Evolutionary conservation across 371 early-diverging fungal species (phyloP).

Genomic region (Mucor saturninus): DNA sequence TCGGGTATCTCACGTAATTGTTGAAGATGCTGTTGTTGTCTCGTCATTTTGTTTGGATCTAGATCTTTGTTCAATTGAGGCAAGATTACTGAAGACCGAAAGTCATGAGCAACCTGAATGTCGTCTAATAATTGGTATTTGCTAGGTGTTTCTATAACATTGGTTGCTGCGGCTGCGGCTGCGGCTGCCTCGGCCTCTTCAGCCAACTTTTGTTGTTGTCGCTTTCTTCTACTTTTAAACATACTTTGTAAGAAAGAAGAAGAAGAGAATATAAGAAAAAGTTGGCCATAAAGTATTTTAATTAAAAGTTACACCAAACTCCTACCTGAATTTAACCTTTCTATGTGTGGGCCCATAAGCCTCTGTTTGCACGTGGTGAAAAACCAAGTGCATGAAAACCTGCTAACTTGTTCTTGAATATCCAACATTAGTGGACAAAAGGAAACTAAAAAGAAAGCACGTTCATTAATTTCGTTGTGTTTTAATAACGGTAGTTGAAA

Average conservation of each 20-base stretch:
- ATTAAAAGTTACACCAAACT: too few species aligned
- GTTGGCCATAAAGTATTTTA: too few species aligned
- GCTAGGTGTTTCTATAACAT: background rate
- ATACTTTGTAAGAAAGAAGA: background rate
- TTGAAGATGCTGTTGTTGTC: conserved; percentile 22
- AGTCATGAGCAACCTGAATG: conserved; percentile 42
- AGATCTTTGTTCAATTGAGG: conserved; percentile 37
- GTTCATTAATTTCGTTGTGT: too few species aligned
- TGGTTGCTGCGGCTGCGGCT: background rate
- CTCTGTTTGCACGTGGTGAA: too few species aligned
- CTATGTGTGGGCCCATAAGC: too few species aligned
- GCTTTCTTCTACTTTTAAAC: conserved; percentile 18
- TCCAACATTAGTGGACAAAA: too few species aligned
- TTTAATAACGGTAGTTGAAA: too few species aligned
- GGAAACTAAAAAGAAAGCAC: too few species aligned
- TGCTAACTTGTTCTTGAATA: too few species aligned
- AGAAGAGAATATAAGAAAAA: background rate
- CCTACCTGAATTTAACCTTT: too few species aligned
- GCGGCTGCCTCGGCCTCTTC: conserved; percentile 16
- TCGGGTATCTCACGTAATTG: conserved; percentile 14
- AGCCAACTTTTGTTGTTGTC: conserved; percentile 28
- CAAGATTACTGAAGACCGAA: conserved; percentile 52
- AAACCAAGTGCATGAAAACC: too few species aligned
- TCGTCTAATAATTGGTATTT: conserved; percentile 40
- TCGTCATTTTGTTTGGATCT: conserved; percentile 8